Conservation (phyloP, 2,329 filamentous ascomycete species). For the Monilinia fructicola region DNA sequence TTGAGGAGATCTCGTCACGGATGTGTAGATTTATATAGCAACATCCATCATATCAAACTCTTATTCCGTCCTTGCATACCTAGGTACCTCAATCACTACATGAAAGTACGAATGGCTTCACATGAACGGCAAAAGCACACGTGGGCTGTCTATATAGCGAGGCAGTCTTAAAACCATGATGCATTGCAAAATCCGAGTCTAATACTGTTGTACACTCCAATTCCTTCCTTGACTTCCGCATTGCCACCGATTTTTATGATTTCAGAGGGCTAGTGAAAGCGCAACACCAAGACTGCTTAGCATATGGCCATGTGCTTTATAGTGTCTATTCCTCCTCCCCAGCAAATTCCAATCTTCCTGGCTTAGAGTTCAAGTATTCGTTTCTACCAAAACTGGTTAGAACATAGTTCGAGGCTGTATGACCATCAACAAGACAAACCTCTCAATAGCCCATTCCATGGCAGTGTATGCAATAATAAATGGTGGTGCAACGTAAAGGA, state of each 20-base stretch:
- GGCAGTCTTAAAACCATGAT: constrained; percentile 25
- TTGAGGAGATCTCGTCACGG: background rate
- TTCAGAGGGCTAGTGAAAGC: constrained; percentile 31
- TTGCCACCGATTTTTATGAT: constrained; percentile 25
- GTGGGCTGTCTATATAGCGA: background rate
- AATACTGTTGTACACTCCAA: constrained; percentile 38
- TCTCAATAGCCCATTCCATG: constrained; percentile 89
- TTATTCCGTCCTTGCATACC: background rate
- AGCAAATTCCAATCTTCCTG: constrained; percentile 57
- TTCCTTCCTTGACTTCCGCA: constrained; percentile 25
- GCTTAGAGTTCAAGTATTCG: constrained; percentile 79
- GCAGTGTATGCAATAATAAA: constrained; percentile 74
- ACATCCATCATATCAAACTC: background rate
- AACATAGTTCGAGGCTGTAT: background rate
- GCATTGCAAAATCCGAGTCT: constrained; percentile 34
- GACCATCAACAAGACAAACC: constrained; percentile 57
- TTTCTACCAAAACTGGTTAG: constrained; percentile 53
- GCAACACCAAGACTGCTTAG: constrained; percentile 35
- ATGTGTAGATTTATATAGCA: background rate
- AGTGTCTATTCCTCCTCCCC: constrained; percentile 43
- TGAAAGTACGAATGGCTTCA: background rate
- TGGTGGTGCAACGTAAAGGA: constrained; percentile 84
- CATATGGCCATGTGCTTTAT: constrained; percentile 25
- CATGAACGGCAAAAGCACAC: background rate
- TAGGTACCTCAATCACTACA: background rate